These are phyloP conservation scores for Urtica urens DNA, from an alignment of 306 rosid species.

Conservation along the genomic window DNA sequence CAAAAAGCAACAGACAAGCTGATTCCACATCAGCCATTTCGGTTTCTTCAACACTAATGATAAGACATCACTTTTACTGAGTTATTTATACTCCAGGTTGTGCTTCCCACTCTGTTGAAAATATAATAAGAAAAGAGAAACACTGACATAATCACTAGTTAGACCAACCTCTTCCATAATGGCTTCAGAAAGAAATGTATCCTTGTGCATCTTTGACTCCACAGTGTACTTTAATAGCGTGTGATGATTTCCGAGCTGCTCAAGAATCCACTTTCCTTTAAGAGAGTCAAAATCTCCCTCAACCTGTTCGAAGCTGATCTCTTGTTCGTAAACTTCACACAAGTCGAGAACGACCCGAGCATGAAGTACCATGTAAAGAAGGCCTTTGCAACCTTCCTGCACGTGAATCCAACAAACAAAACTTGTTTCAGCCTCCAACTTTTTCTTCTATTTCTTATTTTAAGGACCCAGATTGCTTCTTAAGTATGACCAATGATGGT, in stretches of 20 bases:
- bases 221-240: constrained; percentile 79
- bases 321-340: constrained; percentile 68
- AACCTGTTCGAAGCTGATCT: constrained; percentile 83
- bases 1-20: background rate
- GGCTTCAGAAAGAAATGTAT: constrained; percentile 90
- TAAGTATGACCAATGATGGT: no score
- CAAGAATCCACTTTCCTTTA: constrained; percentile 79
- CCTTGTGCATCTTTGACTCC: constrained; percentile 88
- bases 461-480: no score
- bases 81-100: no score
- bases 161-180: constrained; percentile 86
- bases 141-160: background rate
- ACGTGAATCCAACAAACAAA: background rate
- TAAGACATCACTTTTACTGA: no score
- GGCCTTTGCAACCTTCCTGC: constrained; percentile 97
- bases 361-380: constrained; percentile 95
- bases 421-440: no score
- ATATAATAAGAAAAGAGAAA: background rate
- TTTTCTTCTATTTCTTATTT: no score
- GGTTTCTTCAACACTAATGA: no score
- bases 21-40: no score
- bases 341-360: constrained; percentile 96
- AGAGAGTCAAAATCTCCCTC: constrained; percentile 94
- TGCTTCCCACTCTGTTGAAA: no score
- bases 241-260: constrained; percentile 94